Percentiles rank a stretch among this genome's conserved stretches.
phyloP scores from a whole-genome alignment of 306 rosid species.

The Vicia faba region DNA sequence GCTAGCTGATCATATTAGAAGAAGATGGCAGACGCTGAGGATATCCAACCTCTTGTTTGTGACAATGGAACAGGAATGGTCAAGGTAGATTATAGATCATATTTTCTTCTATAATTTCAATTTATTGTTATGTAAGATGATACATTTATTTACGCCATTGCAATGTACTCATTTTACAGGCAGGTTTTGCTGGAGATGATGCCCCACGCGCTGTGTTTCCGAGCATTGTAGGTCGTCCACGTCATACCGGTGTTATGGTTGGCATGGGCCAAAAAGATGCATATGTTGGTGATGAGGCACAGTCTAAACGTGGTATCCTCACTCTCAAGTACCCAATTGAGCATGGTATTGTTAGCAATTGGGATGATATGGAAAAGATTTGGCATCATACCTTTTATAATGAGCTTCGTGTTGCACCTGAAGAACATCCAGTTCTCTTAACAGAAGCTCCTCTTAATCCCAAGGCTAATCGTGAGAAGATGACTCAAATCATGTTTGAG shows the following conservation, averaged over 20 bases:
- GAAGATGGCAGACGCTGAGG: conserved; percentile 95
- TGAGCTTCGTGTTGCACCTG: conserved; percentile 97
- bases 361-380: conserved; percentile 51
- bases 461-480: conserved; percentile 94
- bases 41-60: conserved; percentile 92
- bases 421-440: conserved; percentile 90
- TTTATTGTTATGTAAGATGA: too few species aligned
- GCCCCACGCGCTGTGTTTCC: conserved; percentile 93
- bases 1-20: conserved; percentile 47
- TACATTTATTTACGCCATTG: neutral
- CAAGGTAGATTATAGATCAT: conserved; percentile 45
- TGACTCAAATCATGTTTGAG: conserved; percentile 99
- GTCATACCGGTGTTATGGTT: conserved; percentile 94
- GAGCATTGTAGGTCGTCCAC: conserved; percentile 89
- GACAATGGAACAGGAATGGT: conserved; percentile 98
- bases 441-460: conserved; percentile 98
- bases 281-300: conserved; percentile 71
- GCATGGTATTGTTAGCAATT: conserved; percentile 82
- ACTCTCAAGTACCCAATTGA: conserved; percentile 88
- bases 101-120: neutral
- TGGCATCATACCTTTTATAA: conserved; percentile 71
- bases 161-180: conserved; percentile 47
- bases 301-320: conserved; percentile 84
- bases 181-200: conserved; percentile 94
- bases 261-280: conserved; percentile 88